These are phyloP conservation scores for Juglanconis sp. DNA, from an alignment of 2,329 filamentous ascomycete genomes.

Conservation along the genomic window DNA sequence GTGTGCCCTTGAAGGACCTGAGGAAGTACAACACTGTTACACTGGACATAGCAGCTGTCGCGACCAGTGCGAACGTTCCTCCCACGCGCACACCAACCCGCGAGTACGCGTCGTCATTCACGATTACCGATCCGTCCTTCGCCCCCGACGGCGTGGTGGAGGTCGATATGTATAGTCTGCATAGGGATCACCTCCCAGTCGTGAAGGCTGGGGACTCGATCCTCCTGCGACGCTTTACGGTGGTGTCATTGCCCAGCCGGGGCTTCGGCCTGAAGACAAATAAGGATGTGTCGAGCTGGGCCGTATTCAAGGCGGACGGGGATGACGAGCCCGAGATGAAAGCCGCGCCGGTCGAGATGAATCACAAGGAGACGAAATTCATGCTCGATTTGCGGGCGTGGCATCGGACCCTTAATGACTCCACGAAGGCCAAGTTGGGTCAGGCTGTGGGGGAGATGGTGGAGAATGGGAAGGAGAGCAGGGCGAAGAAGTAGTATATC, in stretches of 20 bases:
- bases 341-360: slow-evolving; percentile 58
- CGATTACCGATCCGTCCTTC: slow-evolving; percentile 53
- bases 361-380: slow-evolving; percentile 46
- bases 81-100: slow-evolving; percentile 54
- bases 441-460: slow-evolving; percentile 31
- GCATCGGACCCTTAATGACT: slow-evolving; percentile 46
- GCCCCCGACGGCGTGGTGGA: slow-evolving; percentile 49
- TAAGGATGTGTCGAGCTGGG: slow-evolving; percentile 57
- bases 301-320: slow-evolving; percentile 51
- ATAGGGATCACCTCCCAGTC: slow-evolving; percentile 53
- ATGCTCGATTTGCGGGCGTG: slow-evolving; percentile 47
- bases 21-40: slow-evolving; percentile 40
- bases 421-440: slow-evolving; percentile 44
- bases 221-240: slow-evolving; percentile 54
- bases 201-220: slow-evolving; percentile 56
- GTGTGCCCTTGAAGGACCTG: slow-evolving; percentile 48
- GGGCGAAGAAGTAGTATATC: slow-evolving; percentile 3
- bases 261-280: slow-evolving; percentile 53
- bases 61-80: slow-evolving; percentile 46
- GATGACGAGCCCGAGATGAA: slow-evolving; percentile 48
- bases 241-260: slow-evolving; percentile 50
- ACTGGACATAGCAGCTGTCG: slow-evolving; percentile 54
- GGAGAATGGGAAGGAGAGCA: slow-evolving; percentile 12
- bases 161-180: slow-evolving; percentile 57
- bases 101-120: slow-evolving; percentile 58